Evolutionary conservation across 176 grass and related monocot species (phyloP).

Genomic region (Melocanna baccifera): DNA sequence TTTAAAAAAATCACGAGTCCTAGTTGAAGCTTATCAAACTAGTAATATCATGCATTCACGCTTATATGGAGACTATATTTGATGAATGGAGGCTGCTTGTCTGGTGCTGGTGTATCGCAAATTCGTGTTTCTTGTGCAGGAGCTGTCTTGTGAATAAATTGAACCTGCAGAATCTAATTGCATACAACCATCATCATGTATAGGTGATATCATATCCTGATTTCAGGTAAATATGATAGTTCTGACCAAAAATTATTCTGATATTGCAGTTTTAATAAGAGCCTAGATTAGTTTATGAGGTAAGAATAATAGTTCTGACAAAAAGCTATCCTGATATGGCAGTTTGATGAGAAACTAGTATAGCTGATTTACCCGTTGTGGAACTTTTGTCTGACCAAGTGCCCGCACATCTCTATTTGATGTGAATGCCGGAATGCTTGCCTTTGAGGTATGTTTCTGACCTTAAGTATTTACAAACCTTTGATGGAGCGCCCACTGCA

Average conservation of each 20-base stretch:
- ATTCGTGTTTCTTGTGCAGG: not conserved
- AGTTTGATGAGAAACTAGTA: conserved; percentile 2
- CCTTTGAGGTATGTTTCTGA: conserved; percentile 28
- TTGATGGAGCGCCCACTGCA: not conserved
- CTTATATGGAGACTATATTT: not conserved
- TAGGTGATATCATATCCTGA: not conserved
- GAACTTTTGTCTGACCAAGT: not conserved
- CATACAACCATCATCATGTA: not conserved
- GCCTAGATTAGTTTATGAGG: not conserved
- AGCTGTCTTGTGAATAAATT: conserved; percentile 15
- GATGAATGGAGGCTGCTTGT: not conserved
- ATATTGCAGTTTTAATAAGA: conserved; percentile 1
- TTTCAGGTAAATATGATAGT: conserved; percentile 3
- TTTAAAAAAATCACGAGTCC: not conserved
- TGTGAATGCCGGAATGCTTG: not conserved
- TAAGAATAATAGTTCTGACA: conserved; percentile 12
- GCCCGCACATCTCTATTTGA: not conserved
- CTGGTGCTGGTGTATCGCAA: not conserved
- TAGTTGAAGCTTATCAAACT: not conserved
- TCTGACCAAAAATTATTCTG: not conserved
- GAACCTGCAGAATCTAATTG: not conserved
- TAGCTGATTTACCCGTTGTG: not conserved
- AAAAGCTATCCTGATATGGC: not conserved
- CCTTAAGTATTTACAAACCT: not conserved
- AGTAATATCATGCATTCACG: not conserved